phyloP scores from a whole-genome alignment of 768 basidiomycete species.

The Tulasnella sp. region DNA sequence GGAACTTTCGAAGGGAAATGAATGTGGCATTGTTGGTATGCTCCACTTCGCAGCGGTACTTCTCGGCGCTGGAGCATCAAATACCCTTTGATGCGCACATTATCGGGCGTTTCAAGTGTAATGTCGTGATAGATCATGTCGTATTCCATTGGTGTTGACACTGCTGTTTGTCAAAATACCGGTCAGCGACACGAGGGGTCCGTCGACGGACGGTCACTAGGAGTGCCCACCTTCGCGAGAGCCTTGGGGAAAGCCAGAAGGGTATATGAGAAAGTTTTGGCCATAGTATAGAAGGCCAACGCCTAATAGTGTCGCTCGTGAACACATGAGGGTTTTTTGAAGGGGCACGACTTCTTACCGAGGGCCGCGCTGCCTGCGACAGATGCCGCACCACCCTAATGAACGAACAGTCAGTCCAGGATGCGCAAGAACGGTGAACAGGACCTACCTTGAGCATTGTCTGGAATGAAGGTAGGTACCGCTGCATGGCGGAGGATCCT shows the following conservation, averaged over 20 bases:
- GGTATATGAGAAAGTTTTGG: conserved; percentile 84
- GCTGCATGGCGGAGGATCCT: neutral
- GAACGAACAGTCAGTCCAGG: neutral
- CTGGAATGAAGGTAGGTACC: neutral
- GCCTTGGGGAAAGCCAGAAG: conserved; percentile 67
- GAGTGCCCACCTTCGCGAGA: conserved; percentile 53
- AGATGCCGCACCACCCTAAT: conserved; percentile 1
- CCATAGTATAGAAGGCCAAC: conserved; percentile 68
- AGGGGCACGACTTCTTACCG: neutral
- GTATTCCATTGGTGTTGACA: conserved; percentile 55
- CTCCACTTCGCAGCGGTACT: conserved; percentile 24
- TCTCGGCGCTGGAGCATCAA: conserved; percentile 52
- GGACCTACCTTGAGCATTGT: neutral
- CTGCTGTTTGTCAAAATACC: conserved; percentile 35
- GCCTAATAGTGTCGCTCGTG: neutral
- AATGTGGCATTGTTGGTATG: neutral
- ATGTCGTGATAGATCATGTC: conserved; percentile 67
- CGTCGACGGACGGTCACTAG: neutral
- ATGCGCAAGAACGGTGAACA: neutral
- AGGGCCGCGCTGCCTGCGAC: conserved; percentile 10
- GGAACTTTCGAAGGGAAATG: neutral
- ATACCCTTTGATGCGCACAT: conserved; percentile 60
- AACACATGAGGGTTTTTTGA: neutral
- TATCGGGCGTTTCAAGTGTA: conserved; percentile 57
- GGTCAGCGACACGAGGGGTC: neutral